Base-by-base conservation (phyloP, 805 yeast genomes). In the Brettanomyces anomalus region DNA sequence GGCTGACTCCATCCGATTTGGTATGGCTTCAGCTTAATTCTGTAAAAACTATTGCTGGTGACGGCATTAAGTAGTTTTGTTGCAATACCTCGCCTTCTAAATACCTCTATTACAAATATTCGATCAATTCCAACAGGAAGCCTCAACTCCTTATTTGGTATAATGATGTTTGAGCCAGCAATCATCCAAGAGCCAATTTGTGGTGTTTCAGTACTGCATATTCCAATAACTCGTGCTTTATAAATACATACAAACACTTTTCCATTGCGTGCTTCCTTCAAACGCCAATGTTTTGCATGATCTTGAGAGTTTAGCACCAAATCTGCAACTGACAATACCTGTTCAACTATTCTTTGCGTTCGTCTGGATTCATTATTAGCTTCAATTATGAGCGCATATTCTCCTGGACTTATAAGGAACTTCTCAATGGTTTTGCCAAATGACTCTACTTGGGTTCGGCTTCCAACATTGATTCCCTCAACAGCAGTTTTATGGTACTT, bases 1-100 rank as follows among this genome's bases (percentile, higher is more conserved):
- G 87, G 87, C 55, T 81, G 88, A 33, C 84, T 77, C 72, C 84
- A 81, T 1, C 77, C 82, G 8, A 81, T 52, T 42, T 73, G 68
- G 18, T 48, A 48, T 42, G 56, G 67, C 1, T 59, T 57, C 7
- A 79, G 49, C 0, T 16, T 36, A 39, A 68, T 55, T 0, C 84
- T 85, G 50, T 72, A 73, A 1, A 77, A 57, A 14, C 73, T 60
- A 43, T 73, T 49, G 3, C 53, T 53, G 40, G 67, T 58, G 1
- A 77, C 72, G 3, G 64, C 54, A 5, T 70, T 57, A 6, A 81
- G 50, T 43, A 81, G 51, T 37, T 54, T 56, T 3, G 60, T 49
- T 0, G 76, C 84, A 10, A 81, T 60, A 0, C 80, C 79, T 4
- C 46, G 49, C 26, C 77, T 57, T 51, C 87, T 60, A 61, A 59